Evolutionary conservation across 2,329 filamentous ascomycete genomes (phyloP).

Genomic region (Nannizziopsis arthrosporioides): DNA sequence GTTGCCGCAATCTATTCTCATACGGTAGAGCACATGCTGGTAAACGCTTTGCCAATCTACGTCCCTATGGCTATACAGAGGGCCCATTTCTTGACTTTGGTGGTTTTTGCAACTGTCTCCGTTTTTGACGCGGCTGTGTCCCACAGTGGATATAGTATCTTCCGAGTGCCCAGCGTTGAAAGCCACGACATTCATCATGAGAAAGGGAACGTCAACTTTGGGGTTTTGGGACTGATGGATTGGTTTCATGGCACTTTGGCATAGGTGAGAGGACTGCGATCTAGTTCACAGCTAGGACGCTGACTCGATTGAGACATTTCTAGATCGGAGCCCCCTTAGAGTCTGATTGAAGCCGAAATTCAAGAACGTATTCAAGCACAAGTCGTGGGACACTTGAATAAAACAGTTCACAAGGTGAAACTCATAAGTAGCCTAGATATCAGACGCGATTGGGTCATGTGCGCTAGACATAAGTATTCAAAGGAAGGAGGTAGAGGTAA

Average conservation of each 20-base stretch:
- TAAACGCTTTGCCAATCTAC: constrained; percentile 8
- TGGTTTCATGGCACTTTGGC: constrained; percentile 11
- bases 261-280: neutral
- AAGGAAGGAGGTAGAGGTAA: too few species aligned
- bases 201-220: constrained; percentile 11
- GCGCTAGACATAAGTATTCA: too few species aligned
- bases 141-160: constrained; percentile 9
- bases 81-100: constrained; percentile 9
- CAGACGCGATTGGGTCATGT: too few species aligned
- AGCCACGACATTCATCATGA: constrained; percentile 13
- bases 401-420: too few species aligned
- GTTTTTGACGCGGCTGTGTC: constrained; percentile 8
- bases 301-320: too few species aligned
- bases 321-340: too few species aligned
- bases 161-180: constrained; percentile 9
- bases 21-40: constrained; percentile 7
- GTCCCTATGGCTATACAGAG: constrained; percentile 7
- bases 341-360: too few species aligned
- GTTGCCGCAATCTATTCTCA: constrained; percentile 12
- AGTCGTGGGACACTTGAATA: too few species aligned
- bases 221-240: constrained; percentile 11
- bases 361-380: too few species aligned
- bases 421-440: too few species aligned
- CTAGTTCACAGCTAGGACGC: too few species aligned
- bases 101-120: constrained; percentile 8